Percentiles rank a stretch among this genome's conserved stretches.
Evolutionary conservation across 2,329 filamentous ascomycete species (phyloP).

Genomic region (Juglanconis oblonga): DNA sequence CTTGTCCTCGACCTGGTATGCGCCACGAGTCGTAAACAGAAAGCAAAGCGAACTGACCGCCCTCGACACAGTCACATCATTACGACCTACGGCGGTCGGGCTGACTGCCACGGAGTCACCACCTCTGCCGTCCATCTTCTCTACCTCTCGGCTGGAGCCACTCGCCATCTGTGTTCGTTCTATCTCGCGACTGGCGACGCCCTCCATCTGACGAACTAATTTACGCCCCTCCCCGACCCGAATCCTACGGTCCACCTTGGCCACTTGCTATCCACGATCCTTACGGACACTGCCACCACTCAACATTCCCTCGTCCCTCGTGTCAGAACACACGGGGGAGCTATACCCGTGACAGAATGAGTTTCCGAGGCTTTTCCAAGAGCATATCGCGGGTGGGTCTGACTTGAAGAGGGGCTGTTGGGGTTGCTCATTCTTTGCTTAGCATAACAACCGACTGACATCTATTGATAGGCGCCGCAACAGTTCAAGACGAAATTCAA

Average conservation of each 20-base stretch:
- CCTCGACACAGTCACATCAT: conserved; percentile 15
- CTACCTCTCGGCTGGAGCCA: no score
- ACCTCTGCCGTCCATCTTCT: no score
- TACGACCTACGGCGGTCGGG: background rate
- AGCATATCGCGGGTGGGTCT: conserved; percentile 73
- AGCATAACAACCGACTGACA: conserved; percentile 22
- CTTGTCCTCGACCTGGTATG: conserved; percentile 4
- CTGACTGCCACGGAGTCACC: background rate
- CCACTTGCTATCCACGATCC: background rate
- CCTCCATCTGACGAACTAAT: background rate
- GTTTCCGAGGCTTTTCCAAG: conserved; percentile 95
- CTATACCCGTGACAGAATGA: conserved; percentile 58
- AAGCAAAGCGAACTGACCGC: conserved; percentile 10
- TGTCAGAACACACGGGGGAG: background rate
- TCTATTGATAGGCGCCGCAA: conserved; percentile 69
- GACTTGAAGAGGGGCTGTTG: no score
- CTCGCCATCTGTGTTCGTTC: background rate
- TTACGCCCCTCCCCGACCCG: background rate
- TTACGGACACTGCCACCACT: background rate
- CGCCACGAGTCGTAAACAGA: conserved; percentile 1
- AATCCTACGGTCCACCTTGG: background rate
- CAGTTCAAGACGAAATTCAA: conserved; percentile 90
- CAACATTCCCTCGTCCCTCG: background rate
- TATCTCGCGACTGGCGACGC: background rate
- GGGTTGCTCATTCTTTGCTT: conserved; percentile 21